Percentiles rank a stretch among this genome's conserved stretches.
Conservation (phyloP, 371 early-diverging fungal species). For the Mortierella sp. region DNA sequence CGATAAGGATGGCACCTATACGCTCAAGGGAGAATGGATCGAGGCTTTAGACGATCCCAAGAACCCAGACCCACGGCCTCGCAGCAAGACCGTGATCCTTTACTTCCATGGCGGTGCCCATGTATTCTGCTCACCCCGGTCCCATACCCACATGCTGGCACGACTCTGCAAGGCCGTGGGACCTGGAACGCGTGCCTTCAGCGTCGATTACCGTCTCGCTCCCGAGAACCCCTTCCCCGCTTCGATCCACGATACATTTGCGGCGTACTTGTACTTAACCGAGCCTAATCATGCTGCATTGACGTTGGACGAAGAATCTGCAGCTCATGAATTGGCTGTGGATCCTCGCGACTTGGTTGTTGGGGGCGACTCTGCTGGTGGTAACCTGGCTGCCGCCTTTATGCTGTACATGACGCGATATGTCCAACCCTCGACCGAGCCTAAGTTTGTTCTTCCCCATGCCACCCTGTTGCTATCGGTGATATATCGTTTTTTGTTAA, state of each 20-base stretch:
- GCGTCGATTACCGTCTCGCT: conserved; percentile 84
- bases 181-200: conserved; percentile 59
- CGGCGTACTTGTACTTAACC: conserved; percentile 80
- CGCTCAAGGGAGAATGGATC: conserved; percentile 44
- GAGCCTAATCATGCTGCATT: conserved; percentile 65
- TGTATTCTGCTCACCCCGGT: conserved; percentile 31
- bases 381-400: conserved; percentile 66
- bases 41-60: conserved; percentile 22
- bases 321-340: conserved; percentile 21
- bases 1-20: conserved; percentile 40
- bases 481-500: not conserved
- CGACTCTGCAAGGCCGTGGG: conserved; percentile 26
- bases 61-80: conserved; percentile 25
- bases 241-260: conserved; percentile 81
- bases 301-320: conserved; percentile 30
- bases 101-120: conserved; percentile 48
- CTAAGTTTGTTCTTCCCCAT: conserved; percentile 34
- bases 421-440: conserved; percentile 43
- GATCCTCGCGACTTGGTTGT: conserved; percentile 62
- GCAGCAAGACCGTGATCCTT: conserved; percentile 38
- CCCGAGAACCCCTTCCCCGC: conserved; percentile 90
- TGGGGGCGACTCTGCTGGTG: conserved; percentile 78
- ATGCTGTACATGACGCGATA: conserved; percentile 37
- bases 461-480: conserved; percentile 40
- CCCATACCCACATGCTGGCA: conserved; percentile 28